Base-by-base conservation (phyloP, 768 basidiomycete genomes). In the Termitomyces sp. region DNA sequence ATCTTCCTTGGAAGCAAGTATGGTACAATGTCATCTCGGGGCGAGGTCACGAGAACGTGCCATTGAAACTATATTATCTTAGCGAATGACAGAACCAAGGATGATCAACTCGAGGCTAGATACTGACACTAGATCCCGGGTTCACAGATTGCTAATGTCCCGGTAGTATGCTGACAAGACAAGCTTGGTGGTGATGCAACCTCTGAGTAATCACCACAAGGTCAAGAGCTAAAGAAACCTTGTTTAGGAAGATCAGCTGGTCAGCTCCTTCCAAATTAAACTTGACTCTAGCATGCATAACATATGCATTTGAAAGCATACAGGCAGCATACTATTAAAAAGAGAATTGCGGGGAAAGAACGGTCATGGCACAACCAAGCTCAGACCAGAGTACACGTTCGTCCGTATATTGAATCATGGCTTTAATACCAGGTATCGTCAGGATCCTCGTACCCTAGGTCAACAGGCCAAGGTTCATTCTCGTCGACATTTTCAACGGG, bases 371-470 rank as follows among this genome's bases (percentile, higher is more conserved):
- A 41, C 26, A 52, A 41, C 12, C 18, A 39, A 41, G 12, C n/a
- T 29, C 12, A 6, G 26, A 20, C 42, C 22, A 34, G 34, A 34
- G 29, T 34, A 5, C 37, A 24, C 6, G 24, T 29, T 2, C n/a
- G 29, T 29, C 29, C 4, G 37, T 18, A 31, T 13, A 36, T 29
- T 41, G 26, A 13, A 14, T 29, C 36, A 26, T 20, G 16, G 24
- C 9, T n/a, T 41, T 53, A 63, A 53, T 53, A 59, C 67, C 65
- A 69, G 49, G 63, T 66, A n/a, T 67, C 65, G 32, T 68, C 66
- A 36, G 65, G 67, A 59, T 79, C 76, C 46, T 73, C 68, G 62
- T 75, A 77, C 8, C 67, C 70, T 48, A 76, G 63, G 13, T 67
- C 74, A 14, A 64, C 59, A 8, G 78, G 78, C 79, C 79, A 80